Percentiles rank a stretch among this genome's conserved stretches.
phyloP scores from a whole-genome alignment of 345 rosid species.

The Salix viminalis region DNA sequence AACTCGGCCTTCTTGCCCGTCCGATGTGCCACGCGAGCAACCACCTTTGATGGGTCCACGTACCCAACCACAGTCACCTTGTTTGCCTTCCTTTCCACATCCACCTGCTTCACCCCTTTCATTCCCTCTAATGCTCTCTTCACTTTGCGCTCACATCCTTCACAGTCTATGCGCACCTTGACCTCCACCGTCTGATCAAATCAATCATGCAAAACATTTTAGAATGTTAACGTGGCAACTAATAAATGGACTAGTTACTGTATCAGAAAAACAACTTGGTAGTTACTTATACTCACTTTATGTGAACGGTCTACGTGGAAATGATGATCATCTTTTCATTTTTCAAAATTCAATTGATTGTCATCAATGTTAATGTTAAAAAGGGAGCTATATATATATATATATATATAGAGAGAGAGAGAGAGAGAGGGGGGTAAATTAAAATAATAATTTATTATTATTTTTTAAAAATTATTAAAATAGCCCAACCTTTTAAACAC shows the following conservation, averaged over 20 bases:
- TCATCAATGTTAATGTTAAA: no score
- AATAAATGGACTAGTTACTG: background rate
- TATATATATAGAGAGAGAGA: no score
- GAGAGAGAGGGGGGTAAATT: no score
- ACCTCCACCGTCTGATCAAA: slow-evolving; percentile 80
- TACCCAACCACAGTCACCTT: slow-evolving; percentile 88
- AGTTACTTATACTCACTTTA: background rate
- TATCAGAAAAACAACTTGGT: background rate
- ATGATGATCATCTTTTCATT: background rate
- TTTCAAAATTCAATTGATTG: background rate
- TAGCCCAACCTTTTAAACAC: no score
- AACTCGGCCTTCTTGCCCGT: slow-evolving; percentile 91
- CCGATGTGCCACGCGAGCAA: slow-evolving; percentile 69
- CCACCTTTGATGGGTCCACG: slow-evolving; percentile 67
- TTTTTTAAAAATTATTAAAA: no score
- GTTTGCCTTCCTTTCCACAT: slow-evolving; percentile 71
- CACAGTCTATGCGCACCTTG: slow-evolving; percentile 85
- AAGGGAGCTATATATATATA: no score
- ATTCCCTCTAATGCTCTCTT: slow-evolving; percentile 74
- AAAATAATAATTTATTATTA: no score
- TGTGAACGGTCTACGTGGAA: background rate
- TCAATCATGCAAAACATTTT: background rate
- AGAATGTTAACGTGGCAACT: background rate
- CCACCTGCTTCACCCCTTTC: slow-evolving; percentile 77
- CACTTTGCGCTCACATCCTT: slow-evolving; percentile 94